Percentiles rank a stretch among this genome's conserved stretches.
phyloP scores from a whole-genome alignment of 179 eudicot species.

The Beta macrorhiza region DNA sequence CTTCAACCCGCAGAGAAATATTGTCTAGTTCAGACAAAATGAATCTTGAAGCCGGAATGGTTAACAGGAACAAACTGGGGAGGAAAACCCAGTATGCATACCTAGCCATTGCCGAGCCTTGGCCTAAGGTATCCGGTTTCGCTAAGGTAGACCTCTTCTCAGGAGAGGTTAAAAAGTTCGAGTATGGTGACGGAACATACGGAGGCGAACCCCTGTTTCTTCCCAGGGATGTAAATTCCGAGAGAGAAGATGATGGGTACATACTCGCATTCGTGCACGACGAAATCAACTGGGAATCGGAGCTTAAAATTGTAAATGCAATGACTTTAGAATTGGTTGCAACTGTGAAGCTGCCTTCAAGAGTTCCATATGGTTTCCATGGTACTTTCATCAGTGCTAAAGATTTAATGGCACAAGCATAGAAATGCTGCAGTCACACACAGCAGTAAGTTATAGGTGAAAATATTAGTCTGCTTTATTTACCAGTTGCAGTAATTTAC shows the following conservation, averaged over 20 bases:
- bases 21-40: conserved; percentile 39
- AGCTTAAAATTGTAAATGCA: conserved; percentile 68
- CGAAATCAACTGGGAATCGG: conserved; percentile 57
- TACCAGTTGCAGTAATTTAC: no score
- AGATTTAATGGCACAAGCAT: conserved; percentile 54
- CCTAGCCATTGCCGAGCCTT: conserved; percentile 83
- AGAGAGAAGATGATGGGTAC: conserved; percentile 65
- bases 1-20: conserved; percentile 50
- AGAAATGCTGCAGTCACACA: not conserved
- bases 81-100: conserved; percentile 68
- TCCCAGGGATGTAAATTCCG: conserved; percentile 30
- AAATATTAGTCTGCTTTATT: no score
- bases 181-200: conserved; percentile 53
- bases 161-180: conserved; percentile 50
- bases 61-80: conserved; percentile 61
- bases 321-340: conserved; percentile 51
- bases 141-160: conserved; percentile 66
- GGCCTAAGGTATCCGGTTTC: conserved; percentile 86
- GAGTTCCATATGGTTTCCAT: conserved; percentile 88
- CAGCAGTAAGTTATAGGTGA: no score
- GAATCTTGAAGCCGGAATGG: conserved; percentile 85
- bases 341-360: conserved; percentile 51
- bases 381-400: conserved; percentile 64
- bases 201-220: conserved; percentile 80
- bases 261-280: conserved; percentile 69